Evolutionary conservation across 2,329 filamentous ascomycete genomes (phyloP).

Genomic region (Apiospora hydei): DNA sequence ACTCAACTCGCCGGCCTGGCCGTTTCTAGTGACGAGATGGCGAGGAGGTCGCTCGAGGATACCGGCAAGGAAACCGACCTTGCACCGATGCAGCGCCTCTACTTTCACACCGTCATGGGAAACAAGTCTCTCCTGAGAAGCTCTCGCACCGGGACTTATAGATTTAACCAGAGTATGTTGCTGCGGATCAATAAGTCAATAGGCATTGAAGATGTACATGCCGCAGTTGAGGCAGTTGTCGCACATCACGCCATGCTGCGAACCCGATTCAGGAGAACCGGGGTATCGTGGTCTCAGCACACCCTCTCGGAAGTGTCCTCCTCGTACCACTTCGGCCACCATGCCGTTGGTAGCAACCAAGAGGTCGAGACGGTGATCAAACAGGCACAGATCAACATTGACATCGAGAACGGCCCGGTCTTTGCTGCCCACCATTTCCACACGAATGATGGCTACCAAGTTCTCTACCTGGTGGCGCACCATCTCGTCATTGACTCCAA

Average conservation of each 20-base stretch:
- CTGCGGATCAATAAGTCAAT: conserved; percentile 52
- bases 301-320: conserved; percentile 48
- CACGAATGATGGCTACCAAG: conserved; percentile 52
- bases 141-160: conserved; percentile 46
- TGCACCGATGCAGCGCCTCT: conserved; percentile 62
- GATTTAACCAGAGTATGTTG: conserved; percentile 60
- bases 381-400: conserved; percentile 51
- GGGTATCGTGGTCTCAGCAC: conserved; percentile 55
- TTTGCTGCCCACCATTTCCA: conserved; percentile 58
- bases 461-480: conserved; percentile 58
- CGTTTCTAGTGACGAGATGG: conserved; percentile 40
- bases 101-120: conserved; percentile 56
- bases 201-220: conserved; percentile 52
- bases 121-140: conserved; percentile 42
- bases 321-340: conserved; percentile 54
- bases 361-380: conserved; percentile 51
- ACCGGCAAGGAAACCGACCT: conserved; percentile 51
- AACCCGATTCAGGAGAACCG: conserved; percentile 50
- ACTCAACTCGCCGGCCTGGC: conserved; percentile 48
- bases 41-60: conserved; percentile 43
- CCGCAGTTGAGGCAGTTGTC: conserved; percentile 56
- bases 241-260: conserved; percentile 60
- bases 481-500: conserved; percentile 59
- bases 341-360: conserved; percentile 48
- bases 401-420: conserved; percentile 58